Evolutionary conservation across 2,329 filamentous ascomycete species (phyloP), one percentile per base, ranked within the genome.

Genomic region (Trichoderma pleuroti): DNA sequence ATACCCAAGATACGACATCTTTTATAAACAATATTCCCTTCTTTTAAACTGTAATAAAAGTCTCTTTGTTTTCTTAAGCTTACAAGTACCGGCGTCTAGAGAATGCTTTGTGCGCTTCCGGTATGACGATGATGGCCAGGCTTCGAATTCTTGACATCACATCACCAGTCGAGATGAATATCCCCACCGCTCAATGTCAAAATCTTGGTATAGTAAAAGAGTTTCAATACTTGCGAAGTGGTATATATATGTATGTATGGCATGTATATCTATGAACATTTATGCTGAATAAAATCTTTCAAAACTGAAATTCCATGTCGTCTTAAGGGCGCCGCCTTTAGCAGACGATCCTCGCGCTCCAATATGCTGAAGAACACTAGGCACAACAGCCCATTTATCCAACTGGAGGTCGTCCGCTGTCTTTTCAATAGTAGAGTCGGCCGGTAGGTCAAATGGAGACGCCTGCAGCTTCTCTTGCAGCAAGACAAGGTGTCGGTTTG

Each of bases 281-380:
- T 49, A 71, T 32, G 30, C 32, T 30, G 65, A 59, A 39, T 70
- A 66, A 26, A 66, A n/a, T 9, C 71, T 54, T 70, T 79, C 77
- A 69, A 79, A 79, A 28, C 76, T 76, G 60, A 79, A 79, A 65
- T 75, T 79, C 78, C 78, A 79, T 1, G 77, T 78, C 6, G 72
- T 72, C 60, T 77, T 79, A 14, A 72, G 72, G 14, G 70, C 74
- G 2, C 67, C 72, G 1, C 75, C 77, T 32, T 70, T 56, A 7
- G 74, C 76, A 0, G 78, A 79, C 0, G 76, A 77, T 8, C 76
- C 75, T 39, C 73, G 73, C 8, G 76, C 73, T 9, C 79, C 79
- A 5, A 78, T 74, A 70, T 81, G 79, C 32, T 81, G 79, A 18
- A 80, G 70, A 5, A 80, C 75, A 12, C 77, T 78, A 6, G 78